Evolutionary conservation across 805 yeast genomes (phyloP), one percentile per base, ranked within the genome.

Genomic region (Kodamaea lidongshanica): DNA sequence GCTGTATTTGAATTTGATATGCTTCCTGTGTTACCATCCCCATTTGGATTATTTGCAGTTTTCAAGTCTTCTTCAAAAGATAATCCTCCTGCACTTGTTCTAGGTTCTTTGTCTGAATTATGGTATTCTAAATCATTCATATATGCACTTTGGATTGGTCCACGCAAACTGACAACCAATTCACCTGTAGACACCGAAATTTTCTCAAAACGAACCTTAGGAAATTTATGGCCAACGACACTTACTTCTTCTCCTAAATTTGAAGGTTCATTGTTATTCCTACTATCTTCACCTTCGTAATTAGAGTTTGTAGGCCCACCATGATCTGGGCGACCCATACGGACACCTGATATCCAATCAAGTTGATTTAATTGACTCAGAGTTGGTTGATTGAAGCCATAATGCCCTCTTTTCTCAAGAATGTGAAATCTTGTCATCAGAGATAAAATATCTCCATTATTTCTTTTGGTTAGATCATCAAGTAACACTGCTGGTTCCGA

Each of bases 171-270:
- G 8, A 92, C 54, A 3, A 77, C 74, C 33, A 88, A 60, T 17
- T 69, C 76, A 23, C 97, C 96, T 0, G 94, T 80, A 0, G 94
- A 75, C 0, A 89, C 94, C 2, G 92, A 78, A 5, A 92, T 87
- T 42, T 77, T 77, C 48, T 89, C 97, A 52, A 92, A 87, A 2
- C 78, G 61, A 3, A 92, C 70, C 42, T 81, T 85, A 1, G 96
- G 95, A 50, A 88, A 87, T 44, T 83, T 84, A 43, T 80, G 87
- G 3, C 95, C 94, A 5, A 87, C 86, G 11, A 74, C 64, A 40
- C 94, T 80, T 2, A 92, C 87, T 53, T 89, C 98, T 53, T 88
- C 96, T 5, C 95, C 96, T 15, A 89, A 55, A 46, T 85, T 86
- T 14, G 78, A 58, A 0, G 77, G 72, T 5, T 56, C 61, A 19